A percentile compares a stretch with the other conserved stretches of the same genome.
Conservation (phyloP, 1,139 yeast species). For the Pichia sp. region DNA sequence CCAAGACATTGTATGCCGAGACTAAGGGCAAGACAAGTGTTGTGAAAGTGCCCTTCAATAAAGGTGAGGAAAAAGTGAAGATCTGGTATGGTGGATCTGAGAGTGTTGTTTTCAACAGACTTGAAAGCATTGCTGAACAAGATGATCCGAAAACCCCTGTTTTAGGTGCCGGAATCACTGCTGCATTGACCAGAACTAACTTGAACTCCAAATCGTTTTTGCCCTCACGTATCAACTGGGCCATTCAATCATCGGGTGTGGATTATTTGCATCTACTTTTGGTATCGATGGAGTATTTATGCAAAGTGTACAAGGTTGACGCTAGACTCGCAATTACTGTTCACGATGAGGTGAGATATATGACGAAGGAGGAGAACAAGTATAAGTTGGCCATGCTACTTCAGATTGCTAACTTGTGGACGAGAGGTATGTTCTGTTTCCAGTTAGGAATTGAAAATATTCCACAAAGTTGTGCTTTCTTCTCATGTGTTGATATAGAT, state of each 20-base stretch:
- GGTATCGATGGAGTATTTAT: slow-evolving; percentile 81
- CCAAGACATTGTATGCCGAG: slow-evolving; percentile 60
- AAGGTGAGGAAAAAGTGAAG: slow-evolving; percentile 23
- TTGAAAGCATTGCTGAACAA: slow-evolving; percentile 82
- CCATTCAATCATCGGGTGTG: slow-evolving; percentile 96
- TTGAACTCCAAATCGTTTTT: slow-evolving; percentile 61
- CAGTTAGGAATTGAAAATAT: slow-evolving; percentile 83
- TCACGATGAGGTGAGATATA: slow-evolving; percentile 88
- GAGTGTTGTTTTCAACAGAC: slow-evolving; percentile 79
- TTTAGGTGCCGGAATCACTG: slow-evolving; percentile 88
- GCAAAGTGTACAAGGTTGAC: slow-evolving; percentile 54
- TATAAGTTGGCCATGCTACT: slow-evolving; percentile 74
- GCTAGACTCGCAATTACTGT: slow-evolving; percentile 84
- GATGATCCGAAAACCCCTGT: slow-evolving; percentile 87
- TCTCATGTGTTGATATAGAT: slow-evolving; percentile 91
- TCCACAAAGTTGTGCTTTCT: slow-evolving; percentile 94
- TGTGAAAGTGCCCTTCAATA: slow-evolving; percentile 15
- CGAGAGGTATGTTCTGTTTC: slow-evolving; percentile 91
- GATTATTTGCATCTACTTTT: slow-evolving; percentile 85
- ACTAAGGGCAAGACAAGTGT: slow-evolving; percentile 66
- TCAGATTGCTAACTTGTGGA: slow-evolving; percentile 91
- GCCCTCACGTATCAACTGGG: slow-evolving; percentile 95
- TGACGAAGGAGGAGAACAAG: slow-evolving; percentile 66
- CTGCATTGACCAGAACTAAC: slow-evolving; percentile 64
- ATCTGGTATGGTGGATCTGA: slow-evolving; percentile 93